These are phyloP conservation scores for Penicillium sp. DNA, from an alignment of 2,329 filamentous ascomycete species.

Conservation along the genomic window DNA sequence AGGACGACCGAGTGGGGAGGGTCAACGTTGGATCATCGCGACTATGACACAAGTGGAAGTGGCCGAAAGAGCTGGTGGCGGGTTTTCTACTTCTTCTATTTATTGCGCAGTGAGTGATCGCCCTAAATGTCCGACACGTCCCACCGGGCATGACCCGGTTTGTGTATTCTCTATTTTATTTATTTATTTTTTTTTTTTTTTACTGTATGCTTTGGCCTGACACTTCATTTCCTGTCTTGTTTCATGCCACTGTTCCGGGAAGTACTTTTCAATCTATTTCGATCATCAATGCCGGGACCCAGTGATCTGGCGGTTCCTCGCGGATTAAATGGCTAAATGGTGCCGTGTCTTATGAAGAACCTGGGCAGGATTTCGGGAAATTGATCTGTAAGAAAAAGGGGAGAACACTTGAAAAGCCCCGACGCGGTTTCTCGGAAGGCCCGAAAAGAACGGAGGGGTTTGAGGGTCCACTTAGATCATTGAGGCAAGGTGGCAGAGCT, in stretches of 20 bases:
- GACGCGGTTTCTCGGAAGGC: background rate
- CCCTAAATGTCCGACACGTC: slow-evolving; percentile 24
- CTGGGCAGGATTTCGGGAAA: background rate
- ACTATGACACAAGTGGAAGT: slow-evolving; percentile 26
- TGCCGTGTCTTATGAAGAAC: too few species aligned
- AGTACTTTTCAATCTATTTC: background rate
- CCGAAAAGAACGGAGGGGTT: slow-evolving; percentile 10
- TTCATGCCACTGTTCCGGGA: background rate
- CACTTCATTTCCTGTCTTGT: slow-evolving; percentile 12
- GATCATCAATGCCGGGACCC: slow-evolving; percentile 5
- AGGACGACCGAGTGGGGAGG: slow-evolving; percentile 9
- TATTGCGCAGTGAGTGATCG: slow-evolving; percentile 19
- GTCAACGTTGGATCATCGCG: slow-evolving; percentile 23
- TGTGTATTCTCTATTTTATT: too few species aligned
- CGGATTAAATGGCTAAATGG: too few species aligned
- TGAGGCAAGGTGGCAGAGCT: slow-evolving; percentile 14
- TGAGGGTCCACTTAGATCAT: slow-evolving; percentile 16
- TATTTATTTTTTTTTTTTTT: too few species aligned
- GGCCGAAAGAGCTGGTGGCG: slow-evolving; percentile 15
- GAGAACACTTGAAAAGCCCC: too few species aligned
- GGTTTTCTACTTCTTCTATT: slow-evolving; percentile 9
- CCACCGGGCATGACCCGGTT: slow-evolving; percentile 14
- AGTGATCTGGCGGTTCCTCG: slow-evolving; percentile 1
- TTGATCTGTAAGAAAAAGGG: too few species aligned
- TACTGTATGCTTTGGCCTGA: slow-evolving; percentile 3